Base-by-base conservation (phyloP, 2,329 filamentous ascomycete genomes). In the Aspergillus pseudoterreus region DNA sequence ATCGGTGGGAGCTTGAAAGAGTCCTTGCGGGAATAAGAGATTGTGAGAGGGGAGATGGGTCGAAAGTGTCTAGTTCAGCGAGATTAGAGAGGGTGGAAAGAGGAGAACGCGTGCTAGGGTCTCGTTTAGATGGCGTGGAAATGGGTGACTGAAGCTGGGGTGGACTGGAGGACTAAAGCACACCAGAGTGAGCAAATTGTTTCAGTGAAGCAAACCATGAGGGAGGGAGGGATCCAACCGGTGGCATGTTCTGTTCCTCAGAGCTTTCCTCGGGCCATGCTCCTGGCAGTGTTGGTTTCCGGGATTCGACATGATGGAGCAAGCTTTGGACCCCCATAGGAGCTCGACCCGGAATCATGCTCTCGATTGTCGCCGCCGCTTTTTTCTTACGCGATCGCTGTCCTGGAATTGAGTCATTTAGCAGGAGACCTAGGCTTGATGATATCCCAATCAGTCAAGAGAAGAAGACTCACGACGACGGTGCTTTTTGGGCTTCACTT, bases 341-440 rank as follows among this genome's bases (percentile, higher is more conserved):
- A 50, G 50, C 53, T 46, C 56, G 48, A 30, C 50, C 56, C 42
- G 58, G 54, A n/a, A 30, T 42, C 11, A 62, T 49, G 17, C 50
- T 57, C 11, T 53, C 53, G 35, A 57, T 49, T n/a, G 52, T 54
- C 42, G 45, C 48, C 3, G 43, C 47, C 11, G 41, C 12, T 44
- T 53, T 59, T 44, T 55, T 57, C 48, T 38, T 59, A 43, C 53
- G 56, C 47, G 43, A 35, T 46, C 52, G 45, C 22, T 52, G 35
- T n/a, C 35, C 35, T 38, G 14, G 5, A 38, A 38, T 38, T 9
- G 14, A 4, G 35, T 38, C 27, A 8, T 11, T 30, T 30, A 30
- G 27, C 27, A 6, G 27, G 27, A 30, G 27, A 30, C 8, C 27
- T 11, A 30, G 27, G 27, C 27, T 38, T 38, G 15, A 11, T 2